Percentiles rank a stretch among this genome's conserved stretches.
These are phyloP conservation scores for Chiua virens DNA, from an alignment of 768 basidiomycete genomes.

Conservation along the genomic window DNA sequence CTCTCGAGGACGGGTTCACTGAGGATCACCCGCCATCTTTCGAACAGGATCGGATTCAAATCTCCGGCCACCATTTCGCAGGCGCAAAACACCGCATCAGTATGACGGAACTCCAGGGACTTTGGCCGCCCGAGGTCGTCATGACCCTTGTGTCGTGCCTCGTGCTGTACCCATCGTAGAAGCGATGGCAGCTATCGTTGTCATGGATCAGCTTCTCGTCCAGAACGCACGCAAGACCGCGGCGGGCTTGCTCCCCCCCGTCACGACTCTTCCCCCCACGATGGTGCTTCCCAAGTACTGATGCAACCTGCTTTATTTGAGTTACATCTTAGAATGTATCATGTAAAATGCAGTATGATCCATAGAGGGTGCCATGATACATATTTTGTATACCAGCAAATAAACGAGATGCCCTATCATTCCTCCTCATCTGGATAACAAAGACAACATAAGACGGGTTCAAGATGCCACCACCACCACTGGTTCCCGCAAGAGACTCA, in stretches of 20 bases:
- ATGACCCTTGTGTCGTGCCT: constrained; percentile 97
- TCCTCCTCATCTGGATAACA: constrained; percentile 57
- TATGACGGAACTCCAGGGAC: constrained; percentile 90
- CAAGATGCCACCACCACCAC: constrained; percentile 87
- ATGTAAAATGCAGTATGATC: constrained; percentile 1
- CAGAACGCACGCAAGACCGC: constrained; percentile 84
- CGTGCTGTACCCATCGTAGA: constrained; percentile 98
- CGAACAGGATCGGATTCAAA: constrained; percentile 87
- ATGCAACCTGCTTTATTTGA: neutral
- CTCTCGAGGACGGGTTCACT: constrained; percentile 1
- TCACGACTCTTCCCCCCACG: constrained; percentile 88
- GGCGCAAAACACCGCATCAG: constrained; percentile 82
- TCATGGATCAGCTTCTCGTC: constrained; percentile 90
- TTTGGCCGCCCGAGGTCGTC: constrained; percentile 88
- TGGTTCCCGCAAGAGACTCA: constrained; percentile 26
- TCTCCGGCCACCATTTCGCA: constrained; percentile 97
- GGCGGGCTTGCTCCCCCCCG: constrained; percentile 72
- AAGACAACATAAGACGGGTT: constrained; percentile 62
- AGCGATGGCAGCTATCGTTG: constrained; percentile 93
- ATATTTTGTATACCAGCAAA: neutral
- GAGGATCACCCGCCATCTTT: constrained; percentile 1
- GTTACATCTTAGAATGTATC: neutral
- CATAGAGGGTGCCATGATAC: constrained; percentile 4
- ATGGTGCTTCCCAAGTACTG: constrained; percentile 68
- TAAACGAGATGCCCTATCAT: constrained; percentile 10